Evolutionary conservation across 495 filamentous ascomycete species (phyloP), one percentile per base, ranked within the genome.

Genomic region (Penicillium canariense): DNA sequence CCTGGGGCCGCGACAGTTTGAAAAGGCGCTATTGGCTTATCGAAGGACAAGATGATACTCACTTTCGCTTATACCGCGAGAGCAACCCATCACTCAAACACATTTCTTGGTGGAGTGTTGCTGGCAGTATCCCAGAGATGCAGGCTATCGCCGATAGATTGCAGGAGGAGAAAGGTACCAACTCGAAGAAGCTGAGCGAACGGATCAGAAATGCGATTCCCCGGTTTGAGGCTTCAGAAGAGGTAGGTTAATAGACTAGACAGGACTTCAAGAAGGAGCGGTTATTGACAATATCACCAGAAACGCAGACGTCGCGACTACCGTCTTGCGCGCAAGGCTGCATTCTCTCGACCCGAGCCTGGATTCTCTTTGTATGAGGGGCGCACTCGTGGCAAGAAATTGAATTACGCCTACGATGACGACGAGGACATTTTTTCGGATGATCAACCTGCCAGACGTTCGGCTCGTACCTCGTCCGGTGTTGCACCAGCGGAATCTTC

Each of bases 341-440:
- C 87, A 51, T 98, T 97, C 70, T 79, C 84, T 48, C 86, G 93
- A 12, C 91, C 92, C 4, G 91, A 96, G 59, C 87, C 87, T 23
- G 91, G 90, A 3, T 91, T 92, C 70, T 96, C 91, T 12, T 77
- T 94, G 47, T 97, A 97, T 69, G 94, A 98, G 75, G 95, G 95
- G 32, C 90, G 94, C 38, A 97, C 95, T 0, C 83, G 94, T 48
- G 94, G 94, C 35, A 97, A 97, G 73, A 87, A 91, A 39, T 87
- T 96, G 70, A 95, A 89, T 66, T 98, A 97, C 58, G 97, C 91
- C 0, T 97, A 88, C 66, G 96, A 91, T 0, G 91, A 96, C 36
- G 91, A 96, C 34, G 90, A 95, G 60, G 87, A 86, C 17, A 85
- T 88, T 31, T 80, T 83, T 47, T 89, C 88, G 2, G 90, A 96